These are phyloP conservation scores for Mortierella sp. DNA, from an alignment of 371 early-diverging fungal species.

Conservation along the genomic window DNA sequence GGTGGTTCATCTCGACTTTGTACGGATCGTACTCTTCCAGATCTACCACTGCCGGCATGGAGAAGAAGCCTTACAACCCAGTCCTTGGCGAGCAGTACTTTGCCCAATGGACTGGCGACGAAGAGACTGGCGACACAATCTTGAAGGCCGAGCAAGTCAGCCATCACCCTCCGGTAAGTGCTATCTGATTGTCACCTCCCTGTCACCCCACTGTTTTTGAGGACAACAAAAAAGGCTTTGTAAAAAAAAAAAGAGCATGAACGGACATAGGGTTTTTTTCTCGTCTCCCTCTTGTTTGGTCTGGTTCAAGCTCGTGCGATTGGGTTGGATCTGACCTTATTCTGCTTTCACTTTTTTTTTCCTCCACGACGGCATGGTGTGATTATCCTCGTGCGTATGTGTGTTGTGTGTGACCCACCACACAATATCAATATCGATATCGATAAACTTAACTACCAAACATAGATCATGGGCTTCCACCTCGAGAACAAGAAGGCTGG, in stretches of 20 bases:
- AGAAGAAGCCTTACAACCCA: conserved; percentile 91
- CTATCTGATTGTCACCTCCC: background rate
- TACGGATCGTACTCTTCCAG: conserved; percentile 78
- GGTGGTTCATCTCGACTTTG: conserved; percentile 85
- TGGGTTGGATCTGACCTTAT: background rate
- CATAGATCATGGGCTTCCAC: conserved; percentile 71
- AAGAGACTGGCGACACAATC: conserved; percentile 69
- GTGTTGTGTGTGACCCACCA: background rate
- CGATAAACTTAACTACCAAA: background rate
- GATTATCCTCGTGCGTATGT: background rate
- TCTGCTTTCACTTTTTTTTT: conserved; percentile 11
- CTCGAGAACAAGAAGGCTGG: conserved; percentile 80
- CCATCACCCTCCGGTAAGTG: conserved; percentile 84
- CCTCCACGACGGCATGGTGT: conserved; percentile 20
- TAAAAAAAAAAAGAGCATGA: background rate
- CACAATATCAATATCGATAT: background rate
- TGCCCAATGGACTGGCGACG: conserved; percentile 77
- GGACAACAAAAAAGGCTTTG: background rate
- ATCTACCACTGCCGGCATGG: conserved; percentile 62
- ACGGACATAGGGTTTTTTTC: background rate
- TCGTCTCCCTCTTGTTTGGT: background rate
- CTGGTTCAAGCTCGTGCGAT: background rate
- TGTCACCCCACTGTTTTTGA: conserved; percentile 3
- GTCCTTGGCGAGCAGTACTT: conserved; percentile 87
- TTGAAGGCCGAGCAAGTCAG: conserved; percentile 82